phyloP scores from a whole-genome alignment of 441 rosid genomes.

The Croton setiger region DNA sequence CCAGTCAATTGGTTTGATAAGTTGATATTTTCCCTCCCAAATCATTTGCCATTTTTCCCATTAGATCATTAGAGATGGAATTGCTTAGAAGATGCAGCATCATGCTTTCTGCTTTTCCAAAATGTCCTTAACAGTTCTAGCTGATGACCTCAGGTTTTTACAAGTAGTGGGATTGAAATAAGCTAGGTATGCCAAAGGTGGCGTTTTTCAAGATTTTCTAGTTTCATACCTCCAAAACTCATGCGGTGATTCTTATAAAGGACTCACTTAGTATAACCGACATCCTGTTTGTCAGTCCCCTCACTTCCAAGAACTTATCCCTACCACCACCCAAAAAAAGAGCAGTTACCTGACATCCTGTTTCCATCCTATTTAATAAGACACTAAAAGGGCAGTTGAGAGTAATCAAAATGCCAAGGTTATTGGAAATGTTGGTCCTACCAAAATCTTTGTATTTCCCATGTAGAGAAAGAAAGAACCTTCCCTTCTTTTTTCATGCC shows the following conservation, averaged over 20 bases:
- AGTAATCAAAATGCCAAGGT: not conserved
- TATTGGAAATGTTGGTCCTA: not conserved
- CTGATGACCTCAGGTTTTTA: not conserved
- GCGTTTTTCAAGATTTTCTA: no score
- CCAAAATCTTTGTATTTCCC: not conserved
- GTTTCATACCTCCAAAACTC: no score
- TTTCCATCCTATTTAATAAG: not conserved
- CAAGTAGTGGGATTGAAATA: not conserved
- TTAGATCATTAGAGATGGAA: not conserved
- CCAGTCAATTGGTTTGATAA: not conserved
- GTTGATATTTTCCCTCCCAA: not conserved
- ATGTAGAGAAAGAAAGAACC: not conserved
- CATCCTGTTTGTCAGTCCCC: not conserved
- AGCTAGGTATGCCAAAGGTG: not conserved
- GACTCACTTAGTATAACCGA: not conserved
- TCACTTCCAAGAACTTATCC: not conserved
- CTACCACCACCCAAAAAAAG: not conserved
- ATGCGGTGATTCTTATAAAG: not conserved
- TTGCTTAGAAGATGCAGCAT: not conserved
- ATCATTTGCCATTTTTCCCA: not conserved
- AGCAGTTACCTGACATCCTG: not conserved
- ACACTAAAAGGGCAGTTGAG: not conserved
- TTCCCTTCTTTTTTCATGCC: not conserved
- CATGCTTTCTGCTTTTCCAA: conserved; percentile 4
- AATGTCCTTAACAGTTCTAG: not conserved